Conservation (phyloP, 2,329 filamentous ascomycete species). For the Trichoderma aggressivum region DNA sequence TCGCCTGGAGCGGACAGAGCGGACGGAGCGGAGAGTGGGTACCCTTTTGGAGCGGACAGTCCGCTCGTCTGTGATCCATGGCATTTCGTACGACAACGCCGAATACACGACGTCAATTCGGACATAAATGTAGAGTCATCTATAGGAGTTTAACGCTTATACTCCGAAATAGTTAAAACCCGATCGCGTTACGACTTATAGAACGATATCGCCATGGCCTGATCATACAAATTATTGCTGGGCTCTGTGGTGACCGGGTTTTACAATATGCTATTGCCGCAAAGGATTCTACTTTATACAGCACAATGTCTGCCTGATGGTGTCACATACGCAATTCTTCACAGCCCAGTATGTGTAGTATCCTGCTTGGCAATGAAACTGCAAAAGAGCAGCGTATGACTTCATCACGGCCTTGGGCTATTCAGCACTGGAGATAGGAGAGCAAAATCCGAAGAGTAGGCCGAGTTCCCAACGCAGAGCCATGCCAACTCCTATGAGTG, state of each 20-base stretch:
- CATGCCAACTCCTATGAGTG: background rate
- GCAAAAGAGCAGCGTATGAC: background rate
- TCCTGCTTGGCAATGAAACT: background rate
- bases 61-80: background rate
- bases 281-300: background rate
- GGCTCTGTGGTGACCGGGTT: background rate
- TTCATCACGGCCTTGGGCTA: background rate
- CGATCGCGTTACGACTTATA: accelerated
- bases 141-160: background rate
- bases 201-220: background rate
- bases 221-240: background rate
- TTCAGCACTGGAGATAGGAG: background rate
- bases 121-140: background rate
- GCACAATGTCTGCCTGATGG: background rate
- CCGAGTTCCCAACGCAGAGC: background rate
- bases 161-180: background rate
- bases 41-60: background rate
- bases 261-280: background rate
- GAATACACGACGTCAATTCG: background rate
- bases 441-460: background rate
- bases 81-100: background rate
- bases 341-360: accelerated
- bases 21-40: background rate
- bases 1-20: background rate
- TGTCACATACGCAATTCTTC: accelerated